Conservation (phyloP, 371 early-diverging fungal species). For the Funneliformis caledonium region DNA sequence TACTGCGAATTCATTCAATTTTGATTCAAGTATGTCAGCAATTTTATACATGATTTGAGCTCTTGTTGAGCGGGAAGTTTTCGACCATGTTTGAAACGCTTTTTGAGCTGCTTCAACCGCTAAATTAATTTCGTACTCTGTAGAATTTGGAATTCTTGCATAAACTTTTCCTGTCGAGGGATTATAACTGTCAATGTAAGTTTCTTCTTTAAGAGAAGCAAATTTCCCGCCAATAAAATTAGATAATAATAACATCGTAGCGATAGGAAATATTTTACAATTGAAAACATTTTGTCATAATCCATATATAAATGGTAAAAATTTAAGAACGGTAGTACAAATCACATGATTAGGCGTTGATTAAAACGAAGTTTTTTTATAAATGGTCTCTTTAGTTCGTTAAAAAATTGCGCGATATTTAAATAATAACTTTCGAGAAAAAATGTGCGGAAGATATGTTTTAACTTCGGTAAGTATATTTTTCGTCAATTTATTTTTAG, state of each 20-base stretch:
- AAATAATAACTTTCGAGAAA: neutral
- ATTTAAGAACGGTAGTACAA: too few species aligned
- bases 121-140: conserved; percentile 59
- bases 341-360: too few species aligned
- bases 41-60: conserved; percentile 57
- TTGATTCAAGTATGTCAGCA: conserved; percentile 67
- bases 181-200: conserved; percentile 63
- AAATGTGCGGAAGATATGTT: conserved; percentile 2
- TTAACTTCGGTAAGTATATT: neutral
- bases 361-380: neutral
- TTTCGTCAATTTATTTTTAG: neutral
- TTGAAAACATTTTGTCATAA: too few species aligned
- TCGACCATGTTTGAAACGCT: conserved; percentile 72
- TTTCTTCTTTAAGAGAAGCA: conserved; percentile 49
- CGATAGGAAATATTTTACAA: neutral
- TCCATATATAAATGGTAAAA: neutral
- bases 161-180: conserved; percentile 63
- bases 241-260: conserved; percentile 33
- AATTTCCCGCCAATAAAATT: conserved; percentile 71
- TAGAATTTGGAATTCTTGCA: conserved; percentile 67
- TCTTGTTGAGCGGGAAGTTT: conserved; percentile 53
- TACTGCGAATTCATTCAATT: conserved; percentile 52
- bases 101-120: conserved; percentile 68
- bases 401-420: too few species aligned
- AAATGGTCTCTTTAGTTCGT: too few species aligned